Evolutionary conservation across 257 asterid species (phyloP), one percentile per base, ranked within the genome.

Genomic region (Ballota nigra): DNA sequence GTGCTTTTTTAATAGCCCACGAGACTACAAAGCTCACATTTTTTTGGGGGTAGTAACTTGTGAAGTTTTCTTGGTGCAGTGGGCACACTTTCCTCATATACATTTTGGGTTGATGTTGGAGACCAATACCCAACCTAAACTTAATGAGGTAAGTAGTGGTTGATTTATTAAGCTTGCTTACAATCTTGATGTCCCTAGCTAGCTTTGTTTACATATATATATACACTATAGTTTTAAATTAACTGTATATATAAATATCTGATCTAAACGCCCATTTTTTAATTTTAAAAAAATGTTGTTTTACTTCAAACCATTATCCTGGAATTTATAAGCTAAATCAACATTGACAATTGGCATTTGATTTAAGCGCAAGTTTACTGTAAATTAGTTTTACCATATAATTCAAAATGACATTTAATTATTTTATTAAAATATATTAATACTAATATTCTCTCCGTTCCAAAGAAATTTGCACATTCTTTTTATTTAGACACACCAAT

Each of bases 31-130:
- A 45, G 53, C 56, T 43, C 34, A 45, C 24, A 16, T 53, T 16
- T 8, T 22, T 8, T 22, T 49, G 63, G 43, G 18, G 16, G 26
- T 71, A 64, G 34, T 73, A 22, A 60, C 69, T 64, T 69, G 41
- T 69, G 69, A 36, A 4, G 41, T 57, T 78, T 63, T 6, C 8
- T 77, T 26, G 72, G 65, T 75, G 63, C 23, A 91, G 97, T 91
- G 97, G 97, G 97, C 97, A 72, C 97, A 91, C 77, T 91, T 88
- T 74, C 96, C 97, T 82, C 97, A 91, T 63, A 91, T 91, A 75
- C 97, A 91, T 80, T 91, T 91, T 70, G 97, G 97, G 69, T 84
- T 91, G 72, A 91, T 89, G 95, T 61, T 91, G 96, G 97, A 91
- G 87, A 81, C 84, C 77, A 87, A 80, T 69, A 82, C 71, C 82